A percentile compares a stretch with the other conserved stretches of the same genome.
Evolutionary conservation across 1,284 basidiomycete species (phyloP).

Genomic region (Psilocybe mexicana): DNA sequence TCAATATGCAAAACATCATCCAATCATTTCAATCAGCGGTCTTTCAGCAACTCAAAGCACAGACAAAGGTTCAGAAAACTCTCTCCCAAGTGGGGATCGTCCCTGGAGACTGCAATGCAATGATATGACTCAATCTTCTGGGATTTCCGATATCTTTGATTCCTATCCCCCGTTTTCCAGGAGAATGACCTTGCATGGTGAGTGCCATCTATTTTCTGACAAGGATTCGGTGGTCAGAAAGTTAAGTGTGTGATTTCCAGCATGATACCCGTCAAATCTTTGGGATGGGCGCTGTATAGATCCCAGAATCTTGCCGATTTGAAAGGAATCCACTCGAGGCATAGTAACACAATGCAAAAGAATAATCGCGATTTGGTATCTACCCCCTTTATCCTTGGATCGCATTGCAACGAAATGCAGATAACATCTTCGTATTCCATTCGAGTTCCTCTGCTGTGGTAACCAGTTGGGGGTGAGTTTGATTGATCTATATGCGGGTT

Average conservation of each 20-base stretch:
- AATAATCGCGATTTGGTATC: background rate
- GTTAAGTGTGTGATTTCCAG: conserved; percentile 4
- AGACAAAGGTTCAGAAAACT: background rate
- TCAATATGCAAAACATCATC: background rate
- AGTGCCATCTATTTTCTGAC: conserved; percentile 3
- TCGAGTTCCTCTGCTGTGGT: conserved; percentile 11
- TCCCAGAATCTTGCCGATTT: conserved; percentile 6
- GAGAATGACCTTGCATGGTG: background rate
- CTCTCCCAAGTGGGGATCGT: conserved; percentile 3
- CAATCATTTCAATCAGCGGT: background rate
- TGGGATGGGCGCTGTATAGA: conserved; percentile 4
- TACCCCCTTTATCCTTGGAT: conserved; percentile 10
- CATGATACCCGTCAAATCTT: conserved; percentile 11
- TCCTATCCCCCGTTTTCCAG: background rate
- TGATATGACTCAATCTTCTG: background rate
- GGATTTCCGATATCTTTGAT: background rate
- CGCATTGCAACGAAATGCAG: conserved; percentile 2
- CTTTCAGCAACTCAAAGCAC: background rate
- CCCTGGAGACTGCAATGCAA: background rate
- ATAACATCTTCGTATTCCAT: conserved; percentile 8
- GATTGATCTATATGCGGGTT: conserved; percentile 13
- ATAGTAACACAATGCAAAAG: background rate
- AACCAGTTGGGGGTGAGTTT: conserved; percentile 6
- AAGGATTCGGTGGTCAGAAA: background rate
- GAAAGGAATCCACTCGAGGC: conserved; percentile 1